Evolutionary conservation across 768 basidiomycete genomes (phyloP), one percentile per base, ranked within the genome.

Genomic region (Hypholoma sublateritium): DNA sequence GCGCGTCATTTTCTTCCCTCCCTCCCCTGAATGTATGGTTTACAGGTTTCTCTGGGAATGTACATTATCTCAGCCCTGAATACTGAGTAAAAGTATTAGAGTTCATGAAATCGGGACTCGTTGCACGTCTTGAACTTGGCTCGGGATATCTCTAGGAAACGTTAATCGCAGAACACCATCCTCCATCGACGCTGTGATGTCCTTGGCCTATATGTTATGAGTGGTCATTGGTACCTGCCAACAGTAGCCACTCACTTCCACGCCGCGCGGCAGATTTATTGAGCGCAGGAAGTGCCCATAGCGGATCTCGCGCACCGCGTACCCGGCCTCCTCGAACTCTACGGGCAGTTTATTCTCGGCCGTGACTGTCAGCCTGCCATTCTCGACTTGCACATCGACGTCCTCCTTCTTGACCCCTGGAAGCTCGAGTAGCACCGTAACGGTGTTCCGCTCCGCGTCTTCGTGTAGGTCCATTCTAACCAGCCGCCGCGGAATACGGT

Each of bases 281-380:
- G 42, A 25, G 28, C 53, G 53, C 39, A 53, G 5, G 25, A 53
- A 53, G 53, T 53, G 43, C 28, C 53, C 53, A 25, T 53, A 53
- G 19, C 43, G 42, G 8, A 53, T 53, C 53, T 53, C 53, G 14
- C 43, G 39, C n/a, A 53, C 43, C 5, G 43, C 53, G 34, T 53
- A 53, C 13, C 53, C 53, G 42, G 42, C 34, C 43, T 53, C 53
- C 19, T 43, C 53, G 43, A 53, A 45, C 42, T 53, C 53, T 11
- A 7, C 34, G 14, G 53, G 53, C 24, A 53, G 21, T 9, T 53
- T 44, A 24, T 53, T 44, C 39, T 53, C 53, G 16, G 53, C 53
- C 17, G 53, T 45, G 6, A 53, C 34, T 11, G 53, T 53, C n/a
- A 53, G 53, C 17, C 43, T 17, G 17, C 53, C 43, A 13, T 34